A percentile compares a stretch with the other conserved stretches of the same genome.
Evolutionary conservation across 768 basidiomycete species (phyloP).

Genomic region (Tubosaeta sp.): DNA sequence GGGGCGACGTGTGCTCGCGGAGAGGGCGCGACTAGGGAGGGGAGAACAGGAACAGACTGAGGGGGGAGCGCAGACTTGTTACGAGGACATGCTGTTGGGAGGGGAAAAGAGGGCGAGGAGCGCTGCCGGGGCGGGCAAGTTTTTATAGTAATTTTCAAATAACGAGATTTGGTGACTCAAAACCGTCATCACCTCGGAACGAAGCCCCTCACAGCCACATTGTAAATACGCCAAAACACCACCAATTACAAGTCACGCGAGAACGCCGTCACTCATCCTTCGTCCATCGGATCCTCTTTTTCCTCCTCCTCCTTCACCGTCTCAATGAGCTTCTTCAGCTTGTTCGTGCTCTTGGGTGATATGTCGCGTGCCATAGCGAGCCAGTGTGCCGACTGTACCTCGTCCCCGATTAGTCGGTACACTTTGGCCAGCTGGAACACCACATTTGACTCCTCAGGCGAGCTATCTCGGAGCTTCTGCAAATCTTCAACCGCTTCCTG

Average conservation of each 20-base stretch:
- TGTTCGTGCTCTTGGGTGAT: conserved; percentile 83
- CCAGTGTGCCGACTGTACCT: conserved; percentile 73
- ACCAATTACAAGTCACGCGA: conserved; percentile 22
- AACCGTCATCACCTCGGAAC: conserved; percentile 25
- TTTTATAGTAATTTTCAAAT: conserved; percentile 45
- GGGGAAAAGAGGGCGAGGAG: conserved; percentile 21
- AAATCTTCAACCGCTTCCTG: conserved; percentile 82
- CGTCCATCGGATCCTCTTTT: conserved; percentile 70
- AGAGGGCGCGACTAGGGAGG: conserved; percentile 20
- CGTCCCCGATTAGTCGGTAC: conserved; percentile 78
- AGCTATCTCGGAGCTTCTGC: conserved; percentile 70
- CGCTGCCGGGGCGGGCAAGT: conserved; percentile 22
- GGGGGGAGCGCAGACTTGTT: conserved; percentile 14
- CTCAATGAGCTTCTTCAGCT: conserved; percentile 76
- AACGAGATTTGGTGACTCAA: conserved; percentile 33
- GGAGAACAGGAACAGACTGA: conserved; percentile 7
- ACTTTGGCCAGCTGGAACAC: conserved; percentile 93
- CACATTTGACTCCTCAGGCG: conserved; percentile 95
- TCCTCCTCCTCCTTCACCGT: conserved; percentile 58
- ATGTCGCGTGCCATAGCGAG: conserved; percentile 91
- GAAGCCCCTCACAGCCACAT: conserved; percentile 30
- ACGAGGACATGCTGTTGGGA: conserved; percentile 38
- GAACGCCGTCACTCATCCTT: conserved; percentile 43
- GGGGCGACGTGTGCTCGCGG: conserved; percentile 25
- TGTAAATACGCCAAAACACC: conserved; percentile 21